Percentiles rank a stretch among this genome's conserved stretches.
These are phyloP conservation scores for Patellifolia procumbens DNA, from an alignment of 179 eudicot species.

Conservation along the genomic window DNA sequence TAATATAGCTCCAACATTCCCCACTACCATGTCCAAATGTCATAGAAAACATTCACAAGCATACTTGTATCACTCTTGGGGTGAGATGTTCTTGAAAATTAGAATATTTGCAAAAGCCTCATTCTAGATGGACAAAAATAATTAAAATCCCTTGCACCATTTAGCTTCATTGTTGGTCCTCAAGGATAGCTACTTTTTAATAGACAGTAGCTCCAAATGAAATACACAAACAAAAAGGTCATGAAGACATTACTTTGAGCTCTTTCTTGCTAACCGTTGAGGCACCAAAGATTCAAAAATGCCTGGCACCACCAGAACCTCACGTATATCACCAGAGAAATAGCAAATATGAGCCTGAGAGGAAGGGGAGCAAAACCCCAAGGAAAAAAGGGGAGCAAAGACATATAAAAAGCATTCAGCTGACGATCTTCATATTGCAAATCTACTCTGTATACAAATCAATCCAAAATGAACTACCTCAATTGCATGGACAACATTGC, in stretches of 20 bases:
- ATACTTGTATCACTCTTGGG: background rate
- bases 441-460: background rate
- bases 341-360: conserved; percentile 69
- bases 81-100: background rate
- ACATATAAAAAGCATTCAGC: background rate
- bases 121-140: background rate
- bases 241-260: conserved; percentile 51
- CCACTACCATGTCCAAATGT: background rate
- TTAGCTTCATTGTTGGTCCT: no score
- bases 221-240: background rate
- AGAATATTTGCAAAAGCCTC: background rate
- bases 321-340: conserved; percentile 86
- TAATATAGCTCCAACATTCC: background rate
- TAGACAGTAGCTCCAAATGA: background rate
- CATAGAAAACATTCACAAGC: background rate
- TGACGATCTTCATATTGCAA: background rate
- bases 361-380: background rate
- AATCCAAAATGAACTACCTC: conserved; percentile 58
- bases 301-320: conserved; percentile 77
- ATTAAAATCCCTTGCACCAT: background rate
- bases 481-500: conserved; percentile 70
- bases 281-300: conserved; percentile 80
- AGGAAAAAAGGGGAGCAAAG: background rate
- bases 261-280: conserved; percentile 74
- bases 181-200: background rate